phyloP scores from a whole-genome alignment of 75 land plant genomes.

The Picea sitchensis region DNA sequence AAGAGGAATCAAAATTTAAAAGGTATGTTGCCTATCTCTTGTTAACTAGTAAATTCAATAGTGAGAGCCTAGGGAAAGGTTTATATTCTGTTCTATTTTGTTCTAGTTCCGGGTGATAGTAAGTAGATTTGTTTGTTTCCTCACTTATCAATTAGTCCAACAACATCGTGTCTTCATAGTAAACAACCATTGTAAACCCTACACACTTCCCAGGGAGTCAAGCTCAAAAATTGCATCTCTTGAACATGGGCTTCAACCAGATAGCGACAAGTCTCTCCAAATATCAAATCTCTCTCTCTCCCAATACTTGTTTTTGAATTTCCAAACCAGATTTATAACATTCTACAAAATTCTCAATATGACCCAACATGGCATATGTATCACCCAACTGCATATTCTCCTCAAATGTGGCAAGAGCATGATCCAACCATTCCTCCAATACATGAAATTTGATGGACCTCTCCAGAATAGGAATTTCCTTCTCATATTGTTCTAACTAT shows the following conservation, averaged over 20 bases:
- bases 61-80: no score
- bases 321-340: no score
- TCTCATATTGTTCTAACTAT: slow-evolving; percentile 55
- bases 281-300: slow-evolving; percentile 51
- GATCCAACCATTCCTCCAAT: slow-evolving; percentile 51
- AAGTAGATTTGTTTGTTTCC: no score
- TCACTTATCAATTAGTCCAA: no score
- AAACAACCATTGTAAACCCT: no score
- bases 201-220: slow-evolving; percentile 32
- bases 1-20: no score
- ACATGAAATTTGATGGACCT: slow-evolving; percentile 54
- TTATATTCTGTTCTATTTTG: no score
- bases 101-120: no score
- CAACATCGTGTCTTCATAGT: no score
- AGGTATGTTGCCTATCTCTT: no score
- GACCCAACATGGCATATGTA: slow-evolving; percentile 62
- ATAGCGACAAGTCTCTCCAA: no score
- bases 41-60: no score
- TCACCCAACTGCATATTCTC: slow-evolving; percentile 87
- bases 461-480: slow-evolving; percentile 19
- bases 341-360: slow-evolving; percentile 21
- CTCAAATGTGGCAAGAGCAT: slow-evolving; percentile 67
- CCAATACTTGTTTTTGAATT: slow-evolving; percentile 61
- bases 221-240: slow-evolving; percentile 58
- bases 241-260: slow-evolving; percentile 64